Conservation (phyloP, 2,329 filamentous ascomycete species). For the Drechslera avenae region DNA sequence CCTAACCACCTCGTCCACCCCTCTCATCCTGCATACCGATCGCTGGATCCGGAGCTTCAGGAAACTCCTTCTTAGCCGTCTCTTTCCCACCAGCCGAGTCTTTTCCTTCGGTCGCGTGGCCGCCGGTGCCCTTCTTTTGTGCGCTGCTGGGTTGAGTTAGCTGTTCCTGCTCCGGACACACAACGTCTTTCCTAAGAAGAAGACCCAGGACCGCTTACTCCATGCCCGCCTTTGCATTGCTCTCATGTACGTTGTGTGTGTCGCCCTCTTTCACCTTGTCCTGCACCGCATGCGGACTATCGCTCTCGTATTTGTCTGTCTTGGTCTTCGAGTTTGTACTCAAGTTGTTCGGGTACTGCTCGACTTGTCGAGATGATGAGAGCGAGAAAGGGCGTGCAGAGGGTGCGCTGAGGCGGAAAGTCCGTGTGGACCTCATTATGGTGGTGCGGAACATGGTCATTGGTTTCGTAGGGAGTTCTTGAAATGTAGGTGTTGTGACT, state of each 20-base stretch:
- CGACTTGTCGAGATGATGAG: slow-evolving; percentile 12
- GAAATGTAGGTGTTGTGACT: not conserved
- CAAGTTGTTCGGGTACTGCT: slow-evolving; percentile 23
- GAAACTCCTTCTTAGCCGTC: slow-evolving; percentile 55
- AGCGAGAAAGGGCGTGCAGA: slow-evolving; percentile 24
- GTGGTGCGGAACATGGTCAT: slow-evolving; percentile 20
- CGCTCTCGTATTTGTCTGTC: slow-evolving; percentile 32
- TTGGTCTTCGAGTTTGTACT: slow-evolving; percentile 32
- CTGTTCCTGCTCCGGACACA: too few relatives aligned
- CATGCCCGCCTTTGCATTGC: slow-evolving; percentile 35
- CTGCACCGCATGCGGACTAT: slow-evolving; percentile 31
- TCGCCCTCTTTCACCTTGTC: slow-evolving; percentile 42
- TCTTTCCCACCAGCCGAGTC: slow-evolving; percentile 46
- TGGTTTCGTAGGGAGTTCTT: not conserved
- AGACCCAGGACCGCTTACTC: slow-evolving; percentile 35
- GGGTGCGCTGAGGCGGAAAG: slow-evolving; percentile 1
- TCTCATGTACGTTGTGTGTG: slow-evolving; percentile 42
- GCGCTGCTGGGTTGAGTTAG: slow-evolving; percentile 18
- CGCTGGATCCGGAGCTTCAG: slow-evolving; percentile 53
- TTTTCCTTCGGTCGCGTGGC: slow-evolving; percentile 47
- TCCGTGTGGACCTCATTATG: slow-evolving; percentile 14
- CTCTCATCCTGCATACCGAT: slow-evolving; percentile 60
- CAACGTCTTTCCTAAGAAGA: too few relatives aligned
- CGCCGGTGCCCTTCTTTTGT: slow-evolving; percentile 42
- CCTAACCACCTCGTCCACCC: slow-evolving; percentile 51